Base-by-base conservation (phyloP, 257 asterid species). In the Nicotiana knightiana region DNA sequence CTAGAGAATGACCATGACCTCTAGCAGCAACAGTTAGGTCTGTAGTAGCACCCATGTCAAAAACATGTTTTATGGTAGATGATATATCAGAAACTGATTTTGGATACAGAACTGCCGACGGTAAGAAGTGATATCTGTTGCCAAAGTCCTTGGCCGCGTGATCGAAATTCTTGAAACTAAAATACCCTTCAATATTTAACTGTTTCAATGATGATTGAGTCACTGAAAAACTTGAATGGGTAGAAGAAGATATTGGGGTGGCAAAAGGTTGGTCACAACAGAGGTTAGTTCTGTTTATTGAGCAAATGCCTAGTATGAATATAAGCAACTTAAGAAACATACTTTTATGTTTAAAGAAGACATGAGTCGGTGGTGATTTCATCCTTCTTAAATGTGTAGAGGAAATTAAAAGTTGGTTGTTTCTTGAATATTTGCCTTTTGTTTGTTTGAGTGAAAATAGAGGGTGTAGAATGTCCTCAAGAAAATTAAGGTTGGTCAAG, bases 1-100 rank as follows among this genome's bases (percentile, higher is more conserved):
- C 86, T 10, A 96, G 81, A 8, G 98, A 94, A 89, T 96, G 98
- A 28, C 93, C 97, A 21, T 87, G 98, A 48, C 98, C 99, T 82
- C 93, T 90, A 9, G 99, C 97, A 1, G 96, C 97, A 11, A 96
- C 83, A 0, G 98, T 93, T 43, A 93, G 86, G 30, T 84, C 89
- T 0, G 97, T 88, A 39, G 54, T 82, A 30, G 62, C 53, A 2
- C 92, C 94, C 90, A 91, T 61, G 39, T 89, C 88, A 57, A 48
- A 90, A 58, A 91, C 75, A 79, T 83, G 76, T 84, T 87, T 94
- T 67, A 96, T 55, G 46, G 87, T 70, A 13, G 92, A 81, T 12
- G 97, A 90, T 28, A 96, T 82, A 81, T 94, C 98, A 1, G 94
- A 86, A 37, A 96, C 95, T 17, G 97, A 91, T 84, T 89, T 90